Evolutionary conservation across 1,139 yeast genomes (phyloP).

Genomic region (Sugiyamaella castrensis): DNA sequence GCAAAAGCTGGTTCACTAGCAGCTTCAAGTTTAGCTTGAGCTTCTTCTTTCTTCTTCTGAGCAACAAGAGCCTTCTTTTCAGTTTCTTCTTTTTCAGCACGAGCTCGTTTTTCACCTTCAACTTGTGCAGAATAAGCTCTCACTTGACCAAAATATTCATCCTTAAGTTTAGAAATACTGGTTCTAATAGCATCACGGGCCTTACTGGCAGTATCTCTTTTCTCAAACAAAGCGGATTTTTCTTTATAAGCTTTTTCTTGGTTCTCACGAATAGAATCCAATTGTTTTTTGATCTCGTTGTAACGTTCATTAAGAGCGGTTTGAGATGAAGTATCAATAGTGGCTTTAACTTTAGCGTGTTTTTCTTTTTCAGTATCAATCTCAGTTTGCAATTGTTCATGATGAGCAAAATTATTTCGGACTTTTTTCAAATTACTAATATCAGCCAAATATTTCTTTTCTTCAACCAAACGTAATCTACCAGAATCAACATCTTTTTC

Average conservation of each 20-base stretch:
- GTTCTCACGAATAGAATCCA: slow-evolving; percentile 56
- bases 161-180: slow-evolving; percentile 53
- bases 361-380: slow-evolving; percentile 79
- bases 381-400: slow-evolving; percentile 72
- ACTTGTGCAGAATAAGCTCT: slow-evolving; percentile 41
- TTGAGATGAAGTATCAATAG: slow-evolving; percentile 59
- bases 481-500: slow-evolving; percentile 81
- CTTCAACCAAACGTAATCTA: slow-evolving; percentile 82
- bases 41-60: slow-evolving; percentile 43
- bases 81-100: slow-evolving; percentile 53
- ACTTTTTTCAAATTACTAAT: slow-evolving; percentile 79
- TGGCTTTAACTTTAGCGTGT: slow-evolving; percentile 71
- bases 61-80: slow-evolving; percentile 44
- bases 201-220: slow-evolving; percentile 66
- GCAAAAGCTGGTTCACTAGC: slow-evolving; percentile 80
- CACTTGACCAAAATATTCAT: slow-evolving; percentile 34
- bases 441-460: slow-evolving; percentile 81
- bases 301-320: slow-evolving; percentile 55
- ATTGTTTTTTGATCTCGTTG: slow-evolving; percentile 56
- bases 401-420: slow-evolving; percentile 71
- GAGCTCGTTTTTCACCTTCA: slow-evolving; percentile 59
- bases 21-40: slow-evolving; percentile 64
- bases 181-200: slow-evolving; percentile 67
- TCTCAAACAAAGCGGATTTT: slow-evolving; percentile 59
- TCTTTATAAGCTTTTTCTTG: slow-evolving; percentile 66